phyloP scores from a whole-genome alignment of 192 early-diverging fungal species.

The Geosiphon pyriformis region DNA sequence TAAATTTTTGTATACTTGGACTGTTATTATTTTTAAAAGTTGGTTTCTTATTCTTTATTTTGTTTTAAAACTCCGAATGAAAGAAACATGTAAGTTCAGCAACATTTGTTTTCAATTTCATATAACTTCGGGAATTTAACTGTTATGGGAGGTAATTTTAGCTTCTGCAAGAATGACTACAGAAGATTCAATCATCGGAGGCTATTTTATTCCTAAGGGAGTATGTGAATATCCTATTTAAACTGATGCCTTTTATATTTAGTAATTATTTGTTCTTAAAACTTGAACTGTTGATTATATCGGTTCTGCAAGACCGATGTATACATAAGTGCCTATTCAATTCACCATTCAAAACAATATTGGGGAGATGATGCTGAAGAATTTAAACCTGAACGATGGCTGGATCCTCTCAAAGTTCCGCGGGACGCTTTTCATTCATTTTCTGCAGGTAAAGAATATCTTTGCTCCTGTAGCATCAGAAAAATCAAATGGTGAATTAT shows the following conservation, averaged over 20 bases:
- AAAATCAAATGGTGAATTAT: neutral
- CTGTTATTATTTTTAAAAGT: too few species aligned
- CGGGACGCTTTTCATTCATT: conserved; percentile 3
- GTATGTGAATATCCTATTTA: conserved; percentile 3
- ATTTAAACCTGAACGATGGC: conserved; percentile 50
- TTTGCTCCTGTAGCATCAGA: neutral
- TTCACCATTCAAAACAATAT: conserved; percentile 39
- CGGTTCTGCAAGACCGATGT: conserved; percentile 15
- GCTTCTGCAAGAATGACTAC: conserved; percentile 15
- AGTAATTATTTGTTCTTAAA: neutral
- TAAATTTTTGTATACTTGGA: too few species aligned
- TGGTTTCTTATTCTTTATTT: too few species aligned
- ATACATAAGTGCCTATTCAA: conserved; percentile 28
- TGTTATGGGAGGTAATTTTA: too few species aligned
- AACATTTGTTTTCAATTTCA: too few species aligned
- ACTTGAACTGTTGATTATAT: neutral
- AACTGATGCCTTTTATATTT: neutral
- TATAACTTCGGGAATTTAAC: too few species aligned
- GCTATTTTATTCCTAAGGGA: conserved; percentile 40
- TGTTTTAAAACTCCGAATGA: too few species aligned
- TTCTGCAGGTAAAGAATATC: neutral
- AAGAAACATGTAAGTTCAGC: too few species aligned
- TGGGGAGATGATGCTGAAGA: conserved; percentile 40
- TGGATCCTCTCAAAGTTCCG: neutral
- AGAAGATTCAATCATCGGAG: conserved; percentile 37